Conservation (phyloP, 176 grass and related monocot genomes). For the Ananas comosus region DNA sequence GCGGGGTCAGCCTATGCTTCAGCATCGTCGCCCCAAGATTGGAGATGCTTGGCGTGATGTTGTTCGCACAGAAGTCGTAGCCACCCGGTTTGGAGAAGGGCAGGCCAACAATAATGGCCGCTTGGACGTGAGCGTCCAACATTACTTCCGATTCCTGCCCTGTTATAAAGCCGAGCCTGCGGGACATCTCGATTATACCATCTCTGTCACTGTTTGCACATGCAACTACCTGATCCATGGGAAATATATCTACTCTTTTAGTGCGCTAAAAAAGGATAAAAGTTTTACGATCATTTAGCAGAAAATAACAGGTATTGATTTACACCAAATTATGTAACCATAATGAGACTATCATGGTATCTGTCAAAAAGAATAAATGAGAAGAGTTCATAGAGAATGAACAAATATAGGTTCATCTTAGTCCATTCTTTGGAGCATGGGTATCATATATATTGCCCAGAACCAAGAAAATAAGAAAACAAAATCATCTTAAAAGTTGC, state of each 20-base stretch:
- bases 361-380: background rate
- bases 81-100: constrained; percentile 65
- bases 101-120: constrained; percentile 69
- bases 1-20: constrained; percentile 77
- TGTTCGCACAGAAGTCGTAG: constrained; percentile 59
- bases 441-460: background rate
- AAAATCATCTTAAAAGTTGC: background rate
- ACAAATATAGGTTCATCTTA: background rate
- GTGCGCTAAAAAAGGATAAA: background rate
- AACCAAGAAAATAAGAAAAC: background rate
- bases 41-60: constrained; percentile 74
- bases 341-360: background rate
- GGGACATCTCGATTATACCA: constrained; percentile 66
- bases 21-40: constrained; percentile 90
- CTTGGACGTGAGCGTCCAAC: constrained; percentile 85
- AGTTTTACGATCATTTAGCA: background rate
- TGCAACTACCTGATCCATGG: constrained; percentile 51
- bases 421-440: background rate
- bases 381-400: background rate
- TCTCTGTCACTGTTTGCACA: constrained; percentile 76
- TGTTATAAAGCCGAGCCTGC: constrained; percentile 78
- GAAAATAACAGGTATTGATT: background rate
- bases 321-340: background rate
- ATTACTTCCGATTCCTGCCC: constrained; percentile 75
- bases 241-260: background rate